Percentiles rank a stretch among this genome's conserved stretches.
These are phyloP conservation scores for Hirschfeldia incana DNA, from an alignment of 345 rosid genomes.

Conservation along the genomic window DNA sequence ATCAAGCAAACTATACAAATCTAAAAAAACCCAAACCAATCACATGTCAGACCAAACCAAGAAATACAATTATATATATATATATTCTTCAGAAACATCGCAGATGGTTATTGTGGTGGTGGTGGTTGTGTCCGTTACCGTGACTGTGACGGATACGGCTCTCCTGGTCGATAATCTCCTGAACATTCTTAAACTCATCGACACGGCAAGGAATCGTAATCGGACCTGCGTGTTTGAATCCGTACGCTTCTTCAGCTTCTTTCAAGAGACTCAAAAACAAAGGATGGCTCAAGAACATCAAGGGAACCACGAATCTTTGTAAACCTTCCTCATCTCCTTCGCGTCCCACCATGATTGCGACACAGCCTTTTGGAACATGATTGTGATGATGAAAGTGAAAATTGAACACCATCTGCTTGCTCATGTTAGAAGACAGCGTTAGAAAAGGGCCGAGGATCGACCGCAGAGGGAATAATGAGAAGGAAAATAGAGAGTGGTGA, in stretches of 20 bases:
- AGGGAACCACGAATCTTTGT: conserved; percentile 73
- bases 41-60: conserved; percentile 1
- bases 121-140: conserved; percentile 28
- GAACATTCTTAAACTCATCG: conserved; percentile 70
- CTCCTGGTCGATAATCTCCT: conserved; percentile 65
- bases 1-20: conserved; percentile 21
- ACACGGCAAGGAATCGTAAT: conserved; percentile 84
- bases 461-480: conserved; percentile 70
- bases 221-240: conserved; percentile 75
- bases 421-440: conserved; percentile 36
- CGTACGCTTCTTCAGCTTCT: conserved; percentile 82
- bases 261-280: conserved; percentile 60
- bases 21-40: conserved; percentile 20
- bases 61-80: conserved; percentile 4
- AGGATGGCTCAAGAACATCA: conserved; percentile 75
- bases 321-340: conserved; percentile 56
- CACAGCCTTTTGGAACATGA: conserved; percentile 67
- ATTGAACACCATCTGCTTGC: conserved; percentile 35
- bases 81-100: conserved; percentile 16
- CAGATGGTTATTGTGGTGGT: conserved; percentile 28
- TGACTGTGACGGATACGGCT: conserved; percentile 48
- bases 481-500: conserved; percentile 66
- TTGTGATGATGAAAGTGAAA: conserved; percentile 55
- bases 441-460: conserved; percentile 87
- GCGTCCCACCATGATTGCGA: conserved; percentile 78